Evolutionary conservation across 2,329 filamentous ascomycete species (phyloP).

Genomic region (Colletotrichum plurivorum): DNA sequence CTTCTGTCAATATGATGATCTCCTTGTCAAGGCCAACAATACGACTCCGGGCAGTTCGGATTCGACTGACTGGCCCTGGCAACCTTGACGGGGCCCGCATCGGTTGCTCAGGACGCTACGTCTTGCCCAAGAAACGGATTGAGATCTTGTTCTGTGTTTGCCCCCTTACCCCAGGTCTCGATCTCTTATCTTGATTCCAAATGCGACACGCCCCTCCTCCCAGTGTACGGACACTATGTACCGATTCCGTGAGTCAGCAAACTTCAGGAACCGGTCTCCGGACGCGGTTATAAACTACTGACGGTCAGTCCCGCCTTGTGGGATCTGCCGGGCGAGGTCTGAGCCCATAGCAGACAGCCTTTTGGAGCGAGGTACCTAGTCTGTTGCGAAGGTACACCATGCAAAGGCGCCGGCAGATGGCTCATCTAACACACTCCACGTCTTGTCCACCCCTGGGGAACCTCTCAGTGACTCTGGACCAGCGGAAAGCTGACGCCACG

Average conservation of each 20-base stretch:
- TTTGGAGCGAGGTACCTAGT: neutral
- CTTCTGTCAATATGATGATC: neutral
- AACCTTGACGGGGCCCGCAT: no score
- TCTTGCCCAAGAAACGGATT: neutral
- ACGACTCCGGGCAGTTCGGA: no score
- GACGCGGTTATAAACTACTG: neutral
- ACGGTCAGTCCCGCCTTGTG: constrained; percentile 1
- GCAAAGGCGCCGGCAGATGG: constrained; percentile 6
- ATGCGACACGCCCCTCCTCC: constrained; percentile 12
- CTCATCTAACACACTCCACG: neutral
- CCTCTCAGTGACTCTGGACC: neutral
- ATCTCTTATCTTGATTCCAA: constrained; percentile 27
- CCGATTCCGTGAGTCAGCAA: constrained; percentile 3
- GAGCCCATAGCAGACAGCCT: neutral
- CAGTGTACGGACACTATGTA: neutral
- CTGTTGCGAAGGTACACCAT: neutral
- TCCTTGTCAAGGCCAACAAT: no score
- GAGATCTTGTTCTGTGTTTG: neutral
- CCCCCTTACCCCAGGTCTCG: constrained; percentile 14
- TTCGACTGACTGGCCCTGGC: no score
- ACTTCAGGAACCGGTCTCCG: constrained; percentile 7
- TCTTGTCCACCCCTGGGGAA: neutral
- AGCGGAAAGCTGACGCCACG: constrained; percentile 29
- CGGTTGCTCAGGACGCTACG: no score
- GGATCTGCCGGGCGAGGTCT: constrained; percentile 1